These are phyloP conservation scores for Cutaneotrichosporon spelunceum DNA, from an alignment of 1,284 basidiomycete genomes.

Conservation along the genomic window DNA sequence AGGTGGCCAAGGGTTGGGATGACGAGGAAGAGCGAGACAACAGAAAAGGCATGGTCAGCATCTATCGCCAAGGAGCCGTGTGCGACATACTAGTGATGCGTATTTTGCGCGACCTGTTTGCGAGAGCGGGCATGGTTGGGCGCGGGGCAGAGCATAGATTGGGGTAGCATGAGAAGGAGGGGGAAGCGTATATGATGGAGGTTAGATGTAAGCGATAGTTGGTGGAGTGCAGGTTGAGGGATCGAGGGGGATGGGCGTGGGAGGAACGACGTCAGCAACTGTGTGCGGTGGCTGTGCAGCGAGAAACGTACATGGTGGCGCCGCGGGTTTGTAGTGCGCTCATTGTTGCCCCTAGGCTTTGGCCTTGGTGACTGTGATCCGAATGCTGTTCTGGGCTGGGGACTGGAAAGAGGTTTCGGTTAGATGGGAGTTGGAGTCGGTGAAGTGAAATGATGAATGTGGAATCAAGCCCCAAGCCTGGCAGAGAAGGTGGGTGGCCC, in stretches of 20 bases:
- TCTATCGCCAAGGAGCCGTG: background rate
- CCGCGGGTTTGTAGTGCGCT: slow-evolving; percentile 15
- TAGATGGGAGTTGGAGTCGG: background rate
- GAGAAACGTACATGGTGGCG: slow-evolving; percentile 8
- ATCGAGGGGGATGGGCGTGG: background rate
- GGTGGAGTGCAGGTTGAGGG: background rate
- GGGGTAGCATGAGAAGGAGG: background rate
- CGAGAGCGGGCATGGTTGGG: background rate
- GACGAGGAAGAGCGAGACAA: background rate
- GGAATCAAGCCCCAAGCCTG: too few species aligned
- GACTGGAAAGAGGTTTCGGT: background rate
- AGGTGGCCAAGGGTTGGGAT: too few species aligned
- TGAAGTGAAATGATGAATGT: background rate
- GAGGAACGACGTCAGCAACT: background rate
- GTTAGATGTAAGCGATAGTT: background rate
- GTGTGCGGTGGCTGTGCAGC: background rate
- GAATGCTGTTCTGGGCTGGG: background rate
- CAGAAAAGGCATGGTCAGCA: slow-evolving; percentile 8
- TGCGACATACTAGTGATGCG: slow-evolving; percentile 34
- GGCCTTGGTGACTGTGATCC: background rate
- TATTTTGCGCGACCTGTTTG: slow-evolving; percentile 31
- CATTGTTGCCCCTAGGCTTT: background rate
- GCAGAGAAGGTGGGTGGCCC: too few species aligned
- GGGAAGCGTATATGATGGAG: background rate
- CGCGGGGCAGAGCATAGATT: background rate